Evolutionary conservation across 140 eudicot species (phyloP), one percentile per base, ranked within the genome.

Genomic region (Ambrosia hybrid): DNA sequence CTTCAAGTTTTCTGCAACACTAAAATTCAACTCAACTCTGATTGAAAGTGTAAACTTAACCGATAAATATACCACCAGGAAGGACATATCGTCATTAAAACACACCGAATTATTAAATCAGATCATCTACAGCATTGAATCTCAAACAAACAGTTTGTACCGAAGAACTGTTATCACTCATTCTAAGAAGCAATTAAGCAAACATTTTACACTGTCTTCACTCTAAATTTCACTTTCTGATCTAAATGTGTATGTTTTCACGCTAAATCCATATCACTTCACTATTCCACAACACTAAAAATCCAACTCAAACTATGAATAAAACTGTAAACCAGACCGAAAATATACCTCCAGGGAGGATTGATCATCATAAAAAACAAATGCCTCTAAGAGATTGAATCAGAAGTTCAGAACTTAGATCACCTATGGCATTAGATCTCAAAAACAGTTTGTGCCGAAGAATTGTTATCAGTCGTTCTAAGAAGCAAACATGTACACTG

Each of bases 51-150:
- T 67, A 17, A 33, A 46, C 3, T 48, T 12, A 2, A 68, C 34
- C 48, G 51, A 21, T 46, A 63, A 37, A 41, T 48, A 51, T 76
- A 76, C 75, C 80, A 68, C 75, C 1, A 67, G 68, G 2, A 55
- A 76, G 13, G 70, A 34, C 17, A 46, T 70, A 34, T 76, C 70
- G 46, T 41, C 9, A 1, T 48, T 7, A 5, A 11, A 48, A 0
- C 10, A 48, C 53, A 4, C 53, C 9, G 4, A 8, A 11, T 2
- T 2, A 48, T 10, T 48, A 9, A 48, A 48, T 48, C 53, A 48
- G 53, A 48, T 48, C 53, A 48, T 12, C 53, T 10, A 48, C 9
- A 3, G 53, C 53, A 10, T 48, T 48, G 3, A 10, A 9, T 8
- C 53, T 48, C 53, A 41, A 41, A 41, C 46, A 2, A 41, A 41